Percentiles rank a stretch among this genome's conserved stretches.
Evolutionary conservation across 208 protist genomes (phyloP).

Genomic region (Trichomonas vaginalis): DNA sequence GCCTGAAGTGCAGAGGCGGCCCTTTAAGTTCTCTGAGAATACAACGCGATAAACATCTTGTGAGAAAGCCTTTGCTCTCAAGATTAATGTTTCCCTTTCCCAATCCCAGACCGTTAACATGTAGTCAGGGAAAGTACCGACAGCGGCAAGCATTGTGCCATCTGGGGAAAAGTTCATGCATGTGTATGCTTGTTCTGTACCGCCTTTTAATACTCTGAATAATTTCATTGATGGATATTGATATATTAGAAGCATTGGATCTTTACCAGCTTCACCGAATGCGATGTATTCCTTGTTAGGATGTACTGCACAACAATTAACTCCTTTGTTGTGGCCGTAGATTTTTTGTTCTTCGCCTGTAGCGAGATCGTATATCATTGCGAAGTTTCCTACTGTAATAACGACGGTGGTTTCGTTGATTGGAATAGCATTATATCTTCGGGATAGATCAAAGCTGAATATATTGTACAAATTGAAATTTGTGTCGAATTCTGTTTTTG

Average conservation of each 20-base stretch:
- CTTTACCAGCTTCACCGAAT: slow-evolving; percentile 16
- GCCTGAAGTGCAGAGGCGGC: slow-evolving; percentile 68
- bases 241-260: slow-evolving; percentile 23
- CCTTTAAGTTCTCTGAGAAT: slow-evolving; percentile 70
- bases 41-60: slow-evolving; percentile 67
- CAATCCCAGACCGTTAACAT: slow-evolving; percentile 83
- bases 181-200: slow-evolving; percentile 59
- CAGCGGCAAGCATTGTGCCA: slow-evolving; percentile 69
- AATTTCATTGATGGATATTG: slow-evolving; percentile 28
- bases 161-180: slow-evolving; percentile 57
- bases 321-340: slow-evolving; percentile 3
- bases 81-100: slow-evolving; percentile 55
- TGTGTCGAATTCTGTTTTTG: not conserved
- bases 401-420: not conserved
- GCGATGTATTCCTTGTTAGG: slow-evolving; percentile 19
- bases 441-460: not conserved
- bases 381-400: slow-evolving; percentile 11
- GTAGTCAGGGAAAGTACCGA: slow-evolving; percentile 73
- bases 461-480: not conserved
- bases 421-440: not conserved
- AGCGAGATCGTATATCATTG: not conserved
- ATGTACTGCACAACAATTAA: slow-evolving; percentile 20
- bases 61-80: slow-evolving; percentile 80
- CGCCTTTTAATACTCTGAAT: slow-evolving; percentile 48
- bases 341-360: not conserved